These are phyloP conservation scores for Aspergillus proliferans DNA, from an alignment of 2,329 filamentous ascomycete species.

Conservation along the genomic window DNA sequence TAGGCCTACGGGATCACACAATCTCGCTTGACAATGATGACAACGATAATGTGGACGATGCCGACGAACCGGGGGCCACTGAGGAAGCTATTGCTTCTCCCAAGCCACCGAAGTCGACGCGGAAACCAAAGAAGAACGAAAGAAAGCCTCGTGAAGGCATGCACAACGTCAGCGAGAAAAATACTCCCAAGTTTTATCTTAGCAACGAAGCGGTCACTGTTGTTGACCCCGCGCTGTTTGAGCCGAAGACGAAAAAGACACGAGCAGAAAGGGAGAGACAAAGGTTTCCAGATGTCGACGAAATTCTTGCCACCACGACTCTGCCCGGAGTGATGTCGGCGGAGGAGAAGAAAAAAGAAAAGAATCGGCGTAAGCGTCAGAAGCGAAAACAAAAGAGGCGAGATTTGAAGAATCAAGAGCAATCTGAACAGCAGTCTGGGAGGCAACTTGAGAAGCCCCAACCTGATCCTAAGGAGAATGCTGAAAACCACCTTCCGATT, in stretches of 20 bases:
- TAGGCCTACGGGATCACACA: not conserved
- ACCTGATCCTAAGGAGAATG: not conserved
- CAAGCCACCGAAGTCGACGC: no score
- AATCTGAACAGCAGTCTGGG: not conserved
- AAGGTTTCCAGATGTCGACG: not conserved
- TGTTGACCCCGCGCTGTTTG: no score
- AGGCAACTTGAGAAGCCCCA: not conserved
- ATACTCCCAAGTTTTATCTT: not conserved
- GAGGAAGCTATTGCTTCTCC: no score
- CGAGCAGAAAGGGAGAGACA: not conserved
- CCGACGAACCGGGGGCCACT: not conserved
- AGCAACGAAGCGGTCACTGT: not conserved
- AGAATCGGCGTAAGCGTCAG: not conserved
- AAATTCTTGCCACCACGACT: not conserved
- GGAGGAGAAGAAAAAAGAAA: not conserved
- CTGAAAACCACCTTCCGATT: not conserved
- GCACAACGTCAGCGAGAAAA: not conserved
- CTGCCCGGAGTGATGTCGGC: not conserved
- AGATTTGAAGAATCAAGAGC: not conserved
- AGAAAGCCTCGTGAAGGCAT: no score
- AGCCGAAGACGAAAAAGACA: not conserved
- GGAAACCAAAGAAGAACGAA: no score
- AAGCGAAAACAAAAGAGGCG: not conserved
- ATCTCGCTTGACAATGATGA: not conserved
- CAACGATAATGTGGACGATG: not conserved